Evolutionary conservation across 495 filamentous ascomycete species (phyloP), one percentile per base, ranked within the genome.

Genomic region (Neurospora sp.): DNA sequence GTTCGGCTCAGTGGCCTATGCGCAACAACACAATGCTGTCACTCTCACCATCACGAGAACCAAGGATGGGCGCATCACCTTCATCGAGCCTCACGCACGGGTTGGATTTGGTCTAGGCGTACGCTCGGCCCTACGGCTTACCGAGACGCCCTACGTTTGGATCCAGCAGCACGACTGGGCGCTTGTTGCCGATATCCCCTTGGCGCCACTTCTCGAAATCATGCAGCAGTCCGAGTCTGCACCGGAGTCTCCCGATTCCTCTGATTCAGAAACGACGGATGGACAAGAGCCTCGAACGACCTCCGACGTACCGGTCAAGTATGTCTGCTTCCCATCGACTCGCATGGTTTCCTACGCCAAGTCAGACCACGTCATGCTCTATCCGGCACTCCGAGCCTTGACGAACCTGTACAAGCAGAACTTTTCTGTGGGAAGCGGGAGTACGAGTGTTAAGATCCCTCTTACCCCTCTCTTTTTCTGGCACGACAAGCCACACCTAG

Each of bases 151-250:
- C 9, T 86, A 84, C 61, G 82, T 84, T 47, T 86, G 84, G 84
- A 78, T 86, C 2, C 84, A 86, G 73, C 84, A 86, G 78, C 84
- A 86, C 72, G 84, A 86, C 75, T 86, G 84, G 84, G 71, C 80
- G 27, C 73, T 86, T 0, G 76, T 81, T 38, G 75, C 79, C 6
- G 76, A 84, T 65, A 82, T 86, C 42, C 81, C 81, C 3, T 59
- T 86, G 1, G 69, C 70, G 0, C 72, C 81, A 18, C 72, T 86
- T 12, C 74, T 86, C 8, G 76, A 81, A 3, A 70, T 83, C 71
- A 86, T 86, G 84, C 76, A 73, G 69, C 70, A 76, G 38, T 73
- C 79, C 14, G 76, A 73, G 22, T 41, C 71, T 9, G 71, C 59
- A 22, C 14, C 71, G 27, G 59, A 45, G 22, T 18, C 10, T 18